Conservation (phyloP, 169 alveolate genomes). For the Theileria parva region DNA sequence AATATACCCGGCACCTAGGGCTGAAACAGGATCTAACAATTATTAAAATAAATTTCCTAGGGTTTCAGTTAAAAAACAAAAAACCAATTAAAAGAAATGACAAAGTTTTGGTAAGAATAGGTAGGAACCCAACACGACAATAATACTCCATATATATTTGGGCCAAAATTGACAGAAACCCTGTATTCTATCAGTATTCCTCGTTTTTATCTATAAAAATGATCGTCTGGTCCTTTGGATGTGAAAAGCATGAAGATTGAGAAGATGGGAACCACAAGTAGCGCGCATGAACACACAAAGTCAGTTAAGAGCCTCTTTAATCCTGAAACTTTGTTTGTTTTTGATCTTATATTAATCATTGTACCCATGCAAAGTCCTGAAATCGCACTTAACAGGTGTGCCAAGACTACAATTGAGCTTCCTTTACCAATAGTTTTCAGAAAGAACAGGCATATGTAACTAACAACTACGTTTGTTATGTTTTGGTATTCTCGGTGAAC, state of each 20-base stretch:
- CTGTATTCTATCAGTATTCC: too few species aligned
- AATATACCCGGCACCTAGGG: too few species aligned
- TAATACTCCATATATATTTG: background rate
- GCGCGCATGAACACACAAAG: conserved; percentile 43
- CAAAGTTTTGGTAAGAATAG: background rate
- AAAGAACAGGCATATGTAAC: conserved; percentile 51
- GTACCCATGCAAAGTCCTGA: conserved; percentile 64
- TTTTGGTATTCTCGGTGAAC: conserved; percentile 59
- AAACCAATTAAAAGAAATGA: background rate
- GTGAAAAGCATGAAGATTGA: conserved; percentile 47
- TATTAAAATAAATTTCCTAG: too few species aligned
- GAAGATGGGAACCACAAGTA: conserved; percentile 45
- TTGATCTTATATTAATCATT: conserved; percentile 36
- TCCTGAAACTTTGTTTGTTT: conserved; percentile 25
- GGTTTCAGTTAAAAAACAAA: too few species aligned
- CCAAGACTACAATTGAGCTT: conserved; percentile 30
- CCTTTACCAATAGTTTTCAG: conserved; percentile 44
- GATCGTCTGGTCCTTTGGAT: background rate
- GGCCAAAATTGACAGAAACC: too few species aligned
- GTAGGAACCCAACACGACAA: background rate
- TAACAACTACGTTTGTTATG: conserved; percentile 44
- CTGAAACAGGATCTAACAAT: too few species aligned
- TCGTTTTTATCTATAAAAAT: too few species aligned
- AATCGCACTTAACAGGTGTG: conserved; percentile 49
- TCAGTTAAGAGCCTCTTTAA: conserved; percentile 27